Conservation (phyloP, 2,329 filamentous ascomycete species). For the Hypoxylon sp. region DNA sequence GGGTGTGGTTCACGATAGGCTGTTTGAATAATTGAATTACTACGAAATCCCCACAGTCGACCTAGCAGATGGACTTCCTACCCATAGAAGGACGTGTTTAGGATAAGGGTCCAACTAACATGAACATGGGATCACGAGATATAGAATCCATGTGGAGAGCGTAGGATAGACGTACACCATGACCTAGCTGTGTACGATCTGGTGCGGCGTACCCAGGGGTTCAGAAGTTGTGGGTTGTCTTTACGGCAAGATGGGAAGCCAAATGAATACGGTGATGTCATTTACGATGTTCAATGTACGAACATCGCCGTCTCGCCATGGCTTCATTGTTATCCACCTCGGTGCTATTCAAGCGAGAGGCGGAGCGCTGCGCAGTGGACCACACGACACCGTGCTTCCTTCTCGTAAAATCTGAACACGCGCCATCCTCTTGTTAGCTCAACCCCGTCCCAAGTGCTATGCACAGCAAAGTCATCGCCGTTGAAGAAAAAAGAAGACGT, state of each 20-base stretch:
- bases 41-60: neutral
- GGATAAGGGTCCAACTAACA: neutral
- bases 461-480: neutral
- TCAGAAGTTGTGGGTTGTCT: neutral
- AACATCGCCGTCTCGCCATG: slow-evolving; percentile 9
- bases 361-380: neutral
- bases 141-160: neutral
- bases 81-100: neutral
- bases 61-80: neutral
- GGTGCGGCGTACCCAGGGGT: slow-evolving; percentile 11
- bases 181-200: neutral
- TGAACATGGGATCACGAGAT: neutral
- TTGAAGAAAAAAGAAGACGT: neutral
- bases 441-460: neutral
- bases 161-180: slow-evolving; percentile 23
- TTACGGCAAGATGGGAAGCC: slow-evolving; percentile 3
- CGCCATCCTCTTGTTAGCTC: neutral
- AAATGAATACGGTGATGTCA: slow-evolving; percentile 19
- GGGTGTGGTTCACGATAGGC: neutral
- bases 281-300: neutral
- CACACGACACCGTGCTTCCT: neutral
- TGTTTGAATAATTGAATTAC: neutral
- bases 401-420: neutral
- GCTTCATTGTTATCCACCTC: neutral
- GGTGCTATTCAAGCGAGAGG: neutral